phyloP scores from a whole-genome alignment of 2,329 filamentous ascomycete species.

The Pestalotiopsis sp. region DNA sequence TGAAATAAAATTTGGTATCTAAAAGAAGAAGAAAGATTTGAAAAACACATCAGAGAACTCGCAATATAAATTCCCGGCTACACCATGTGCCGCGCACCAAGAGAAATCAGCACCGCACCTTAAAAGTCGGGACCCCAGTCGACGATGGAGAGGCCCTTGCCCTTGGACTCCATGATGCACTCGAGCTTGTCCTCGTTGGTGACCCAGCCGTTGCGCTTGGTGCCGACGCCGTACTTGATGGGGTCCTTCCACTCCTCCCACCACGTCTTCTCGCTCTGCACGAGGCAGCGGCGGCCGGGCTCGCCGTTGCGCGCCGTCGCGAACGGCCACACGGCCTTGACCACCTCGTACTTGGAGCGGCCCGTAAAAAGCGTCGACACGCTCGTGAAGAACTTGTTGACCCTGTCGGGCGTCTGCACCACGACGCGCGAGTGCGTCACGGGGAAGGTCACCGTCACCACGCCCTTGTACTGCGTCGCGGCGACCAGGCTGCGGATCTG shows the following conservation, averaged over 20 bases:
- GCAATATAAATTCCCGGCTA: neutral
- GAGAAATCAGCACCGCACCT: neutral
- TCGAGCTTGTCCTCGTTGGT: slow-evolving; percentile 56
- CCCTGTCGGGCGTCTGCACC: slow-evolving; percentile 51
- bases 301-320: slow-evolving; percentile 48
- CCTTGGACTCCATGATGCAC: slow-evolving; percentile 40
- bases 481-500: slow-evolving; percentile 53
- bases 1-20: too few relatives aligned
- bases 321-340: slow-evolving; percentile 59
- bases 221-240: slow-evolving; percentile 37
- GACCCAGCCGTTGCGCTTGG: slow-evolving; percentile 43
- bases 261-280: slow-evolving; percentile 59
- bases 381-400: slow-evolving; percentile 55
- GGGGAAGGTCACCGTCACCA: slow-evolving; percentile 49
- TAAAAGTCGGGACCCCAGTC: slow-evolving; percentile 12
- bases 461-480: slow-evolving; percentile 49
- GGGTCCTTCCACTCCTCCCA: slow-evolving; percentile 52
- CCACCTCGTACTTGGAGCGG: slow-evolving; percentile 55
- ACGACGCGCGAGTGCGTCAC: slow-evolving; percentile 49
- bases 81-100: neutral
- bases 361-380: slow-evolving; percentile 52
- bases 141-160: slow-evolving; percentile 12
- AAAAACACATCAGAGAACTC: too few relatives aligned
- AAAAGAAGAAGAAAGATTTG: too few relatives aligned
- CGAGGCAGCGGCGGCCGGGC: slow-evolving; percentile 42